phyloP scores from a whole-genome alignment of 495 filamentous ascomycete species.

The Podospora tetraspora region DNA sequence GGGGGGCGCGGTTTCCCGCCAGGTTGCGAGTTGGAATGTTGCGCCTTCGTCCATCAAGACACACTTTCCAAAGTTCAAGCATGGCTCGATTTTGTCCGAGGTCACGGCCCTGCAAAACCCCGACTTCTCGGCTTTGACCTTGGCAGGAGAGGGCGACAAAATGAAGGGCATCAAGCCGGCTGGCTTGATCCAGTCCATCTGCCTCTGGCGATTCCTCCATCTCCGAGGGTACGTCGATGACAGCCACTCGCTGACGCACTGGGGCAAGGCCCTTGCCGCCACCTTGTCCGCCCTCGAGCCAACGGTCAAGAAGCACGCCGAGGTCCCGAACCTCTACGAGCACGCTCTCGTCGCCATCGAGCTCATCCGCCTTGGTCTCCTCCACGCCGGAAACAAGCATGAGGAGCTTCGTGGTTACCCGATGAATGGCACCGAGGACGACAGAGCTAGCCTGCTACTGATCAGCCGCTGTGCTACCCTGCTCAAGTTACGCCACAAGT shows the following conservation, averaged over 20 bases:
- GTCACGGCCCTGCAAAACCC: slow-evolving; percentile 56
- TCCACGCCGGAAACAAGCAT: slow-evolving; percentile 59
- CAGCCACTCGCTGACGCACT: slow-evolving; percentile 72
- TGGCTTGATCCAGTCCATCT: slow-evolving; percentile 70
- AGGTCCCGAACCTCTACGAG: slow-evolving; percentile 39
- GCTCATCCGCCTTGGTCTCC: slow-evolving; percentile 65
- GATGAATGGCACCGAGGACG: slow-evolving; percentile 44
- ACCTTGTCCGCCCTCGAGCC: slow-evolving; percentile 58
- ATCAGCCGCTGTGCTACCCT: slow-evolving; percentile 81
- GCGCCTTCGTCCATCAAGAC: slow-evolving; percentile 44
- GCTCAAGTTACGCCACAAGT: slow-evolving; percentile 71
- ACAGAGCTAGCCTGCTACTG: slow-evolving; percentile 67
- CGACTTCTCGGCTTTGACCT: slow-evolving; percentile 61
- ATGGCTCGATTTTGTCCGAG: slow-evolving; percentile 52
- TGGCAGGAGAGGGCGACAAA: slow-evolving; percentile 36
- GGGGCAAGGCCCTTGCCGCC: slow-evolving; percentile 73
- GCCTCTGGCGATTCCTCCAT: slow-evolving; percentile 82
- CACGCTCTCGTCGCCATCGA: slow-evolving; percentile 67
- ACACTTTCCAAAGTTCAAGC: slow-evolving; percentile 41
- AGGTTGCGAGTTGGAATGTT: slow-evolving; percentile 71
- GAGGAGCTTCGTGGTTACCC: slow-evolving; percentile 47
- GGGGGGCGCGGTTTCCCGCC: slow-evolving; percentile 52
- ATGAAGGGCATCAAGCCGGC: slow-evolving; percentile 49
- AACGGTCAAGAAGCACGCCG: slow-evolving; percentile 57
- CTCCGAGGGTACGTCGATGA: slow-evolving; percentile 78